Conservation (phyloP, 2,329 filamentous ascomycete species). For the Claviceps cyperi region DNA sequence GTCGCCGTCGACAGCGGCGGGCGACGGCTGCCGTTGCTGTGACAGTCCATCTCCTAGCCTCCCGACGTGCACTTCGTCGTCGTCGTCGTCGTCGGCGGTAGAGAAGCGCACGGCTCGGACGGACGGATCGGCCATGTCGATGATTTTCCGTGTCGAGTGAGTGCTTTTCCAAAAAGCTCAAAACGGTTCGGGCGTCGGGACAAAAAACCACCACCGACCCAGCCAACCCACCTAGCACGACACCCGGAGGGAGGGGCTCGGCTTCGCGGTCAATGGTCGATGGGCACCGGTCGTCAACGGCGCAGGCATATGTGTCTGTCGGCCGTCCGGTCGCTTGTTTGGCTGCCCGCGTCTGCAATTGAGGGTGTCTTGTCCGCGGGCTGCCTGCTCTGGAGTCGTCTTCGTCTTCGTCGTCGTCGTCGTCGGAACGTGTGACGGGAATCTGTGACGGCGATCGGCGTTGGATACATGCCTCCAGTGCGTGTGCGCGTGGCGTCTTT, state of each 20-base stretch:
- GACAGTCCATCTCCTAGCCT: slow-evolving; percentile 21
- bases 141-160: background rate
- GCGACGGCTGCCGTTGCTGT: slow-evolving; percentile 14
- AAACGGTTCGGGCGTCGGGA: background rate
- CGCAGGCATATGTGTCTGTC: background rate
- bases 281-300: background rate
- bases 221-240: slow-evolving; percentile 1
- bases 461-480: background rate
- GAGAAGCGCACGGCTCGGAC: slow-evolving; percentile 44
- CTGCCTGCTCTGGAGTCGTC: no score
- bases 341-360: no score
- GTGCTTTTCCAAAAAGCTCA: background rate
- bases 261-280: slow-evolving; percentile 4
- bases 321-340: background rate
- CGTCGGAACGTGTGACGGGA: no score
- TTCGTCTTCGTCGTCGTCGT: no score
- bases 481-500: background rate
- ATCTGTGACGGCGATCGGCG: no score
- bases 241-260: slow-evolving; percentile 4
- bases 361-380: no score
- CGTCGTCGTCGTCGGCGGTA: slow-evolving; percentile 31
- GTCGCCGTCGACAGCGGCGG: slow-evolving; percentile 10
- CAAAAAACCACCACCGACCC: background rate
- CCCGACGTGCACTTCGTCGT: slow-evolving; percentile 28
- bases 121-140: slow-evolving; percentile 31